Conservation (phyloP, 2,329 filamentous ascomycete genomes). For the Fusarium sp. region DNA sequence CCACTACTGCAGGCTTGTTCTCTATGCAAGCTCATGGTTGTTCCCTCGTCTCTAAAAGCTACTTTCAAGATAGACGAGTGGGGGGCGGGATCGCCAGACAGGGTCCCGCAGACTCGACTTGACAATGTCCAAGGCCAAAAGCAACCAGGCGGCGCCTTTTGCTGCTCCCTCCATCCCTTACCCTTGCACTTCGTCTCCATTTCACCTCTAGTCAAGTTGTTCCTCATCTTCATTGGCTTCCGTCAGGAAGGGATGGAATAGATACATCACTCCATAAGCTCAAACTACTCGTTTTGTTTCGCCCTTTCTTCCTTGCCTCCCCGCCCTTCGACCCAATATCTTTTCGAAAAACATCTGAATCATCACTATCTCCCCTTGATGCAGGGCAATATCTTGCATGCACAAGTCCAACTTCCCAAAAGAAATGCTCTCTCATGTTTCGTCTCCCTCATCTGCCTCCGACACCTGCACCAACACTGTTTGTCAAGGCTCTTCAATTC, state of each 20-base stretch:
- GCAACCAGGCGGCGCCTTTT: conserved; percentile 35
- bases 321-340: conserved; percentile 30
- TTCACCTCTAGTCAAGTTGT: conserved; percentile 19
- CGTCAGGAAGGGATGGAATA: conserved; percentile 37
- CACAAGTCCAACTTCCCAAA: conserved; percentile 44
- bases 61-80: conserved; percentile 37
- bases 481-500: conserved; percentile 44
- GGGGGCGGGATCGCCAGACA: conserved; percentile 39
- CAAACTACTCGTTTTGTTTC: conserved; percentile 24
- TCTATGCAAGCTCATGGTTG: conserved; percentile 17
- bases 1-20: conserved; percentile 27
- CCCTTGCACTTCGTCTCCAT: conserved; percentile 24
- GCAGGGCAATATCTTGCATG: conserved; percentile 48
- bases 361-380: conserved; percentile 38
- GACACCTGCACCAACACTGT: conserved; percentile 37
- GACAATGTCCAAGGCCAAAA: conserved; percentile 41
- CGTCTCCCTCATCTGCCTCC: conserved; percentile 38
- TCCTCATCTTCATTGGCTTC: conserved; percentile 20
- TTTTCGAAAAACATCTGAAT: conserved; percentile 37
- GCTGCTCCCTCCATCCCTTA: conserved; percentile 28
- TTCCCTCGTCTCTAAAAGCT: conserved; percentile 27
- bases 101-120: conserved; percentile 37
- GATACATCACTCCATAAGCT: conserved; percentile 36
- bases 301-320: conserved; percentile 34
- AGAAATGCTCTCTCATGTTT: conserved; percentile 47